Evolutionary conservation across 1,139 yeast genomes (phyloP), one percentile per base, ranked within the genome.

Genomic region (Yamadazyma kanchanaburiensis): DNA sequence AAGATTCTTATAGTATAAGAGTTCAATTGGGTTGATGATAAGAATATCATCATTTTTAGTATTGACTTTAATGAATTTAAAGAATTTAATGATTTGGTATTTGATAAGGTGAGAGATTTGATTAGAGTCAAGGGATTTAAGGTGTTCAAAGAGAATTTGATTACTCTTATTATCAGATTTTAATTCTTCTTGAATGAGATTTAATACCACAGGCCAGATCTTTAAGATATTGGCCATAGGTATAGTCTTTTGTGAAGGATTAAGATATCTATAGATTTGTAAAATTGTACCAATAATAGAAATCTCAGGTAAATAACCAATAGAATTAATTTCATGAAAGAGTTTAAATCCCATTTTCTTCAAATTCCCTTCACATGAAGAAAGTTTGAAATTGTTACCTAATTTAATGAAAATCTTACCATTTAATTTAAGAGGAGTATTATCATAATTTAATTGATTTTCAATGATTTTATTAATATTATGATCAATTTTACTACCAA

Each of bases 1-100:
- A 33, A 64, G 54, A 38, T 68, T 68, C 47, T 68, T 68, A 45
- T 67, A 68, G 46, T 64, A 68, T 31, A 68, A 54, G 25, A 68
- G 52, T 43, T 68, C 74, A 40, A 67, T 60, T 7, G 70, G 46
- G 31, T 60, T 61, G 22, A 51, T 53, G 21, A 68, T 51, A 14
- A 40, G 46, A 26, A 68, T 49, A 4, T 39, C 38, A 26, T 60
- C 50, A 6, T 51, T 48, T 13, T 45, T 39, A 7, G 53, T 50
- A 35, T 60, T 58, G 22, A 66, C 58, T 26, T 47, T 49, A 25
- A 67, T 55, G 32, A 46, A 56, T 35, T 61, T 48, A 49, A 67
- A 61, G 39, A 66, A 64, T 30, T 51, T 48, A 15, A 55, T 43
- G 21, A 67, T 48, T 37, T 60, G 64, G 20, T 39, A 32, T 31